Percentiles rank a stretch among this genome's conserved stretches.
Conservation (phyloP, 148 eudicot species). For the Bassia scoparia region DNA sequence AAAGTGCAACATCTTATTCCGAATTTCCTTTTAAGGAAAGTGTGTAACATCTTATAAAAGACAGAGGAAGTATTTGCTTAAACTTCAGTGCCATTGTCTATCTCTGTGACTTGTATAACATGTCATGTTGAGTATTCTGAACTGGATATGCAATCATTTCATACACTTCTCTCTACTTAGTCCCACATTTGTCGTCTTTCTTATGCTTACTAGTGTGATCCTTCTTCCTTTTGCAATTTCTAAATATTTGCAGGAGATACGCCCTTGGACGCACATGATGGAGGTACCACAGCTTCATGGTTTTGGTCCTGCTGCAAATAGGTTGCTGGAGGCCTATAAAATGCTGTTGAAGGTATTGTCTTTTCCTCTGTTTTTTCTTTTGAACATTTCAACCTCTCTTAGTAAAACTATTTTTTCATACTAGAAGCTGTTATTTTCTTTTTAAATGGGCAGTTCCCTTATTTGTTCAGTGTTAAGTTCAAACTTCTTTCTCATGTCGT, state of each 20-base stretch:
- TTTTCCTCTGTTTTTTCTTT: too few relatives aligned
- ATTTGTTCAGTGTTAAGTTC: too few relatives aligned
- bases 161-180: neutral
- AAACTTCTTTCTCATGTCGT: too few relatives aligned
- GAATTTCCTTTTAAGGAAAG: too few relatives aligned
- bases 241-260: slow-evolving; percentile 58
- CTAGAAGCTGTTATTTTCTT: too few relatives aligned
- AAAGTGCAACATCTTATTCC: too few relatives aligned
- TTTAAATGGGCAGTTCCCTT: neutral
- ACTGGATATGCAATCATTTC: neutral
- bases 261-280: slow-evolving; percentile 99
- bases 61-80: too few relatives aligned
- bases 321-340: slow-evolving; percentile 90
- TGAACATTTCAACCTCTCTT: too few relatives aligned
- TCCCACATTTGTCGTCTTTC: neutral
- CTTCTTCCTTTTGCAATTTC: neutral
- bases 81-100: neutral
- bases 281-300: slow-evolving; percentile 99
- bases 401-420: too few relatives aligned
- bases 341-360: slow-evolving; percentile 81
- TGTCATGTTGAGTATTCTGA: neutral
- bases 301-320: slow-evolving; percentile 96
- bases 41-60: too few relatives aligned
- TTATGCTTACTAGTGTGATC: slow-evolving; percentile 8
- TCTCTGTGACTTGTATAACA: neutral